A percentile compares a stretch with the other conserved stretches of the same genome.
Evolutionary conservation across 2,329 filamentous ascomycete genomes (phyloP).

Genomic region (Nigrospora osmanthi): DNA sequence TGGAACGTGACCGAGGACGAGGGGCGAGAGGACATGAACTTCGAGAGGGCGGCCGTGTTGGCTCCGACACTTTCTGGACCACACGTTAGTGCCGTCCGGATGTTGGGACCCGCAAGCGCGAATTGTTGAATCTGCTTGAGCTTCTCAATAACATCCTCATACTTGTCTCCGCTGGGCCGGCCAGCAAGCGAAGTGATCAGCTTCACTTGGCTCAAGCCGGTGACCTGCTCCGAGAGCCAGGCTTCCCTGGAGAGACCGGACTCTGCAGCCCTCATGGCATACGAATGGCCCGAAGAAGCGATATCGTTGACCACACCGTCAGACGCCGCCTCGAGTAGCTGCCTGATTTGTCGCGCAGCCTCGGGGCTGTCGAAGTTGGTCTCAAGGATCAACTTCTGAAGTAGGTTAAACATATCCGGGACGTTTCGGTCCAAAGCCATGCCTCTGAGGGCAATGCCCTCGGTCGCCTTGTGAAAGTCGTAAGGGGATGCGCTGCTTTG

Average conservation of each 20-base stretch:
- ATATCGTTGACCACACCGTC: slow-evolving; percentile 90
- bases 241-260: slow-evolving; percentile 67
- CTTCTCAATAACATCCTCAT: slow-evolving; percentile 71
- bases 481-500: slow-evolving; percentile 73
- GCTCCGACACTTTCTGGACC: slow-evolving; percentile 60
- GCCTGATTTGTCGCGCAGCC: slow-evolving; percentile 73
- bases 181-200: slow-evolving; percentile 73
- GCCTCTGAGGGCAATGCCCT: slow-evolving; percentile 78
- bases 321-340: slow-evolving; percentile 78
- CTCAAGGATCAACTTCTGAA: slow-evolving; percentile 73
- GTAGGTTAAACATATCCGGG: slow-evolving; percentile 80
- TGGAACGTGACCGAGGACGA: slow-evolving; percentile 29
- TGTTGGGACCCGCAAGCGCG: slow-evolving; percentile 59
- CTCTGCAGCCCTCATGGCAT: slow-evolving; percentile 76
- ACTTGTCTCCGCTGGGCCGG: slow-evolving; percentile 58
- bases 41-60: slow-evolving; percentile 64
- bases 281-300: slow-evolving; percentile 82
- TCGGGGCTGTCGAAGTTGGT: slow-evolving; percentile 84
- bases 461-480: slow-evolving; percentile 61
- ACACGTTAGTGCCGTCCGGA: slow-evolving; percentile 82
- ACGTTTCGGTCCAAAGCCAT: slow-evolving; percentile 88
- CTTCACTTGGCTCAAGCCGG: slow-evolving; percentile 84
- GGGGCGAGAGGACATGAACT: slow-evolving; percentile 61
- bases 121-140: slow-evolving; percentile 79
- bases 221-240: slow-evolving; percentile 73